Percentiles rank a stretch among this genome's conserved stretches.
phyloP scores from a whole-genome alignment of 2,329 filamentous ascomycete genomes.

The Zasmidium citrigriseum region DNA sequence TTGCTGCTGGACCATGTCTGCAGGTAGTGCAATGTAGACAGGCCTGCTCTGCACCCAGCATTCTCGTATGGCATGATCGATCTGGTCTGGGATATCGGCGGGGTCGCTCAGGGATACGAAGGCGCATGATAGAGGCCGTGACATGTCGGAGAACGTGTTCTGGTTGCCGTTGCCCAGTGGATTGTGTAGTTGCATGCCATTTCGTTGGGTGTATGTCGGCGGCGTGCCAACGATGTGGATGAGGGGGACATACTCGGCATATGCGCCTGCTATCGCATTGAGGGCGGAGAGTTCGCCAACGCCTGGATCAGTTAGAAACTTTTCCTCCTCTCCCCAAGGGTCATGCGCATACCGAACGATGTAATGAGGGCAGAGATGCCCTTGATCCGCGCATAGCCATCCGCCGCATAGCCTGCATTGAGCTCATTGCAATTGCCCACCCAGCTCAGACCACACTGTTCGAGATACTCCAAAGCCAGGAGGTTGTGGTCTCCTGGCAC shows the following conservation, averaged over 20 bases:
- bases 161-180: slow-evolving; percentile 2
- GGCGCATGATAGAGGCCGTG: not conserved
- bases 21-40: slow-evolving; percentile 1
- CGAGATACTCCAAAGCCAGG: not conserved
- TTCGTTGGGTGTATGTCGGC: slow-evolving; percentile 39
- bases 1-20: slow-evolving; percentile 1
- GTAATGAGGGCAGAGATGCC: slow-evolving; percentile 49
- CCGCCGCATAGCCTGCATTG: slow-evolving; percentile 18
- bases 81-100: not conserved
- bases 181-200: slow-evolving; percentile 1
- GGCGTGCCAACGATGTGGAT: slow-evolving; percentile 52
- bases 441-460: slow-evolving; percentile 5
- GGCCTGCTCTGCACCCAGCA: slow-evolving; percentile 2
- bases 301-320: not conserved
- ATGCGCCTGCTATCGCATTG: slow-evolving; percentile 51
- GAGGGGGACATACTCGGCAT: slow-evolving; percentile 49
- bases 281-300: slow-evolving; percentile 51
- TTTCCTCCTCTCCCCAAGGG: no score
- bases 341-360: slow-evolving; percentile 41
- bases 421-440: slow-evolving; percentile 6
- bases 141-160: slow-evolving; percentile 6
- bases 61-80: slow-evolving; percentile 7
- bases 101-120: slow-evolving; percentile 2
- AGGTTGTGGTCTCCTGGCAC: slow-evolving; percentile 7
- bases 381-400: slow-evolving; percentile 50